Percentiles rank a stretch among this genome's conserved stretches.
Conservation (phyloP, 2,329 filamentous ascomycete species). For the Acephala macrosclerotiorum region DNA sequence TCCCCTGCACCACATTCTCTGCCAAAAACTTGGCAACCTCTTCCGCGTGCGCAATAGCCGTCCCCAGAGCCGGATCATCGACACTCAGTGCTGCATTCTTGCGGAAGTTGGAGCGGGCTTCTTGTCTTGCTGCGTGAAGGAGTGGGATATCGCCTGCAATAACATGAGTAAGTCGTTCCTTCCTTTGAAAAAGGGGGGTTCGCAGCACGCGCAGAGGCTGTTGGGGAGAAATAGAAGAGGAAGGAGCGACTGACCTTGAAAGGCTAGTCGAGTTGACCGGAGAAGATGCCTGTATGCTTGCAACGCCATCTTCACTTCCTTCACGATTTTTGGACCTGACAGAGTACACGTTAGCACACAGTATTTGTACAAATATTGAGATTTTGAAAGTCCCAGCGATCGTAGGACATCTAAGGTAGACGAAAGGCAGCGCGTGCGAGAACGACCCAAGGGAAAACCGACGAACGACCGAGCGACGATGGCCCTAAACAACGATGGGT, state of each 20-base stretch:
- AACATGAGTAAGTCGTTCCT: background rate
- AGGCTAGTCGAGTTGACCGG: slow-evolving; percentile 82
- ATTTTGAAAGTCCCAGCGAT: background rate
- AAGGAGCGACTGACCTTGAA: slow-evolving; percentile 66
- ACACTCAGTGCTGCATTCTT: slow-evolving; percentile 66
- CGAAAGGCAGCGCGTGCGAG: too few species aligned
- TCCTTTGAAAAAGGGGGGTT: background rate
- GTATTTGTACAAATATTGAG: background rate
- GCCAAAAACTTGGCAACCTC: slow-evolving; percentile 82
- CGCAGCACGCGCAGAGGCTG: background rate
- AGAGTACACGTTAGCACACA: background rate
- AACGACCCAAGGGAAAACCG: background rate
- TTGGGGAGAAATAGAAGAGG: background rate
- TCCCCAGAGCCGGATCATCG: slow-evolving; percentile 63
- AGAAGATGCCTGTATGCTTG: slow-evolving; percentile 82
- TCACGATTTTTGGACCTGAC: background rate
- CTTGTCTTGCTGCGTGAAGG: slow-evolving; percentile 72
- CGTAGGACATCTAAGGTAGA: background rate
- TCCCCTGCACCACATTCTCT: slow-evolving; percentile 89
- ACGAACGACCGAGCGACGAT: background rate
- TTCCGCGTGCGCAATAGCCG: slow-evolving; percentile 79
- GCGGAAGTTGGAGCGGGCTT: slow-evolving; percentile 79
- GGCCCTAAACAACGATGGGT: background rate
- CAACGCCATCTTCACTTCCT: slow-evolving; percentile 63
- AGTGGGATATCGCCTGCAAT: slow-evolving; percentile 71